Conservation (phyloP, 495 filamentous ascomycete species). For the Thozetella sp. region DNA sequence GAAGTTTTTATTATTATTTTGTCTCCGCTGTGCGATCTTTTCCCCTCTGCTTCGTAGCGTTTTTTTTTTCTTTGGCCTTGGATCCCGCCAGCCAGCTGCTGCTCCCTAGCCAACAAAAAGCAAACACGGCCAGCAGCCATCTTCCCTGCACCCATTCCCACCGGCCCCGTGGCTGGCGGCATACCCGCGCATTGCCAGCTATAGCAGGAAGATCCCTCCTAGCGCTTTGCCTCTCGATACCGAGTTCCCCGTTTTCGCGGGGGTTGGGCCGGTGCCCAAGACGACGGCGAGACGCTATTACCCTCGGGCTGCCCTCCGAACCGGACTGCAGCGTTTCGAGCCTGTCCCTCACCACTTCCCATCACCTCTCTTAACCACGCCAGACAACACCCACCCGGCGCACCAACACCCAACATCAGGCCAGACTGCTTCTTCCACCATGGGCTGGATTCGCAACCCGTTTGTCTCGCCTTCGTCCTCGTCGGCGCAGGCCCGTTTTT, state of each 20-base stretch:
- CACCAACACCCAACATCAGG: no score
- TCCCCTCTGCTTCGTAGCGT: no score
- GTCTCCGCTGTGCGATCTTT: no score
- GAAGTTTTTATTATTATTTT: no score
- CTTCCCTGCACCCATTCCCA: neutral
- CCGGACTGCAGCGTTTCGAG: no score
- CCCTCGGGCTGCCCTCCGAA: neutral
- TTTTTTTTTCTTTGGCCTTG: neutral
- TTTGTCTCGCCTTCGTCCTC: slow-evolving; percentile 19
- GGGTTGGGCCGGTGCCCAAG: neutral
- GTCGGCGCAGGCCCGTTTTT: slow-evolving; percentile 10
- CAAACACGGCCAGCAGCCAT: neutral
- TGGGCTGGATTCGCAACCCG: slow-evolving; percentile 37
- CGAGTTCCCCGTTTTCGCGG: neutral
- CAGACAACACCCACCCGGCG: no score
- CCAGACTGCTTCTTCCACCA: no score
- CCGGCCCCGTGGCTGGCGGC: neutral
- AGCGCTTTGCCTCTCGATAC: neutral
- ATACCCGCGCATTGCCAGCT: neutral
- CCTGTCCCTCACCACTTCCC: no score
- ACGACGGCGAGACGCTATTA: neutral
- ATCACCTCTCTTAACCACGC: no score
- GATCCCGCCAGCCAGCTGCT: no score
- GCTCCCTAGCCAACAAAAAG: neutral
- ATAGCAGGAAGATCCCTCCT: neutral